A percentile compares a stretch with the other conserved stretches of the same genome.
Evolutionary conservation across 2,329 filamentous ascomycete species (phyloP).

Genomic region (Penicillium concentricum): DNA sequence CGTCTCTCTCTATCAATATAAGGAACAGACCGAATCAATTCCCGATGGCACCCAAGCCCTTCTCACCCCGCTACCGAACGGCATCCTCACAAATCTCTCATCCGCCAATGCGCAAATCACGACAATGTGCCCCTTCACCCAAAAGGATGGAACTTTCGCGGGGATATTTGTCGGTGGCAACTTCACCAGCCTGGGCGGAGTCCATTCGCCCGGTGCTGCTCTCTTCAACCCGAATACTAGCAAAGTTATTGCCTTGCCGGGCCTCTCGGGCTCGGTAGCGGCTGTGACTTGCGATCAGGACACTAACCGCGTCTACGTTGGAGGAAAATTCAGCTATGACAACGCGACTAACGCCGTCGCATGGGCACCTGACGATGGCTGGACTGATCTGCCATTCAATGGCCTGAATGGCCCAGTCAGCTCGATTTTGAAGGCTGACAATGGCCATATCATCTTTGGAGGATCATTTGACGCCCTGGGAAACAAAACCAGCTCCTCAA

Average conservation of each 20-base stretch:
- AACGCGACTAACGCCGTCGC: constrained; percentile 89
- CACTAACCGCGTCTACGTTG: constrained; percentile 80
- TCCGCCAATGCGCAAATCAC: constrained; percentile 80
- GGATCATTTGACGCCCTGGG: constrained; percentile 85
- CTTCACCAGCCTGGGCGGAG: constrained; percentile 83
- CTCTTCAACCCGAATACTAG: constrained; percentile 73
- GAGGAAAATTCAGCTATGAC: constrained; percentile 75
- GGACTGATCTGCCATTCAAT: constrained; percentile 80
- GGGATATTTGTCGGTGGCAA: constrained; percentile 88
- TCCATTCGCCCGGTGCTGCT: constrained; percentile 75
- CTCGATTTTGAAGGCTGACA: constrained; percentile 75
- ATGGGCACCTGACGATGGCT: constrained; percentile 68
- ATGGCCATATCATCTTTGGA: constrained; percentile 87
- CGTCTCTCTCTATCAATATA: constrained; percentile 83
- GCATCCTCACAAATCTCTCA: constrained; percentile 71
- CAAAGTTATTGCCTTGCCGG: constrained; percentile 70
- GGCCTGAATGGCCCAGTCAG: constrained; percentile 93
- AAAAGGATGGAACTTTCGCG: constrained; percentile 63
- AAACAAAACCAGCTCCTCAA: constrained; percentile 64
- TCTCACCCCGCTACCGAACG: constrained; percentile 79
- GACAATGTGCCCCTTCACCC: constrained; percentile 79
- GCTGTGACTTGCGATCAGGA: constrained; percentile 78
- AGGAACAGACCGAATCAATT: constrained; percentile 67
- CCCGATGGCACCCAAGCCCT: constrained; percentile 78
- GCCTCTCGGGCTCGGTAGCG: constrained; percentile 78